phyloP scores from a whole-genome alignment of 108 stramenopile species.

The Nitzschia sp. region DNA sequence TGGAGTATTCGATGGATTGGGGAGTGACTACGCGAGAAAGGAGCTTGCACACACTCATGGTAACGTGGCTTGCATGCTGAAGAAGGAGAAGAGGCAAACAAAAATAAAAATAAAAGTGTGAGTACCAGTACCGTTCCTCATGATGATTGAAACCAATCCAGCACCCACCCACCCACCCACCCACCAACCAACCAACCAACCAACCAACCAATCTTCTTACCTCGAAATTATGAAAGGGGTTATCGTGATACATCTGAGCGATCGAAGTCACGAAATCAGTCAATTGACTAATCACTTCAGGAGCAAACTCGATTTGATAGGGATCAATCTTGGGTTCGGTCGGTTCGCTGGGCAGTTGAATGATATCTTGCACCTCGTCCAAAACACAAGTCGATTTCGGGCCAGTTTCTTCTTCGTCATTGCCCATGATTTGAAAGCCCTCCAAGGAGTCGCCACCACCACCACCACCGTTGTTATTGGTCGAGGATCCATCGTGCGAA shows the following conservation, averaged over 20 bases:
- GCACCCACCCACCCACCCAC: too few relatives aligned
- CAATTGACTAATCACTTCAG: conserved; percentile 8
- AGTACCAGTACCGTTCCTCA: too few relatives aligned
- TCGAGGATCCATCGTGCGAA: neutral
- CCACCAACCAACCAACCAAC: too few relatives aligned
- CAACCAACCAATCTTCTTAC: too few relatives aligned
- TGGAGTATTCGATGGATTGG: conserved; percentile 3
- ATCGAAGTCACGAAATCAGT: conserved; percentile 11
- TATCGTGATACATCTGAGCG: conserved; percentile 35
- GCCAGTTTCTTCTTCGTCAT: neutral
- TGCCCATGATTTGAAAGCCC: neutral
- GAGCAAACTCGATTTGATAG: conserved; percentile 2
- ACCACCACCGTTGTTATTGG: too few relatives aligned
- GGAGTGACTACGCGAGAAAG: conserved; percentile 26
- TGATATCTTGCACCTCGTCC: conserved; percentile 9
- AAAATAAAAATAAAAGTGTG: neutral
- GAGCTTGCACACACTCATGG: conserved; percentile 42
- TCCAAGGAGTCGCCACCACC: neutral
- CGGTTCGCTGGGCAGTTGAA: conserved; percentile 1
- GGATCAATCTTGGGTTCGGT: conserved; percentile 1
- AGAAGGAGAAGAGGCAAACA: neutral
- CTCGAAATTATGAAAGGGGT: conserved; percentile 46
- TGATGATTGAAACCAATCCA: too few relatives aligned
- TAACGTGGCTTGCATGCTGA: conserved; percentile 47
- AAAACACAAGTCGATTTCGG: neutral